These are phyloP conservation scores for Pseudozyma tsukubaensis DNA, from an alignment of 1,284 basidiomycete genomes.

Conservation along the genomic window DNA sequence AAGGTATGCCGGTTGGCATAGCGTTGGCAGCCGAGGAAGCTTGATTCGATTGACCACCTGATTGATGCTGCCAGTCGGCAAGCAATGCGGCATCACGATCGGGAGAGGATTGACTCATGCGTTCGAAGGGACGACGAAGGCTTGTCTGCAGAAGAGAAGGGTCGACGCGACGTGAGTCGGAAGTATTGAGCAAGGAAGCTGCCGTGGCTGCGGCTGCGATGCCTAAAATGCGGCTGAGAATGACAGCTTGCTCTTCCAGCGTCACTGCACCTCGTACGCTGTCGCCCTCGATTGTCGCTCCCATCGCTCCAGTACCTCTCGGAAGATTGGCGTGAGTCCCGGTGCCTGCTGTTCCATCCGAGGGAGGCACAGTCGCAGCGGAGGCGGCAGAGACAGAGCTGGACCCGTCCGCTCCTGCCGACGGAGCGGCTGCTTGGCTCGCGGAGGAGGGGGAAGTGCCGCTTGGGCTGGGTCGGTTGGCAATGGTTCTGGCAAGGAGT, in stretches of 20 bases:
- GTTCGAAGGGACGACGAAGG: conserved; percentile 41
- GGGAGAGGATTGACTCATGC: conserved; percentile 27
- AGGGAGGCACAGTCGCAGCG: background rate
- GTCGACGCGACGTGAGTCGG: conserved; percentile 41
- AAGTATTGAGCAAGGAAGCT: conserved; percentile 58
- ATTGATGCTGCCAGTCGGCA: conserved; percentile 25
- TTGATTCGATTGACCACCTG: background rate
- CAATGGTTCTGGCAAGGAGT: conserved; percentile 51
- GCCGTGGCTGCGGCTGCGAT: conserved; percentile 66
- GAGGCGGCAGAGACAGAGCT: background rate
- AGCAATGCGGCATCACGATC: conserved; percentile 30
- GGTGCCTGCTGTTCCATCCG: background rate
- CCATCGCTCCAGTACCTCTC: background rate
- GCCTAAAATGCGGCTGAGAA: conserved; percentile 63
- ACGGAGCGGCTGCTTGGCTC: background rate
- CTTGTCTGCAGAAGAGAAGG: conserved; percentile 49
- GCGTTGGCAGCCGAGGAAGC: background rate
- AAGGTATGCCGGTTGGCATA: background rate
- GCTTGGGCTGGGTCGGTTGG: conserved; percentile 18
- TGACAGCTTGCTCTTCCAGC: conserved; percentile 65
- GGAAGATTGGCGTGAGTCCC: background rate
- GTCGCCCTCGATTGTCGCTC: conserved; percentile 18
- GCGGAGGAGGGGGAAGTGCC: conserved; percentile 1
- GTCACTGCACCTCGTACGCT: conserved; percentile 56
- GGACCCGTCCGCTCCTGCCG: background rate